phyloP scores from a whole-genome alignment of 2,329 filamentous ascomycete genomes.

The Fonsecaea pedrosoi region DNA sequence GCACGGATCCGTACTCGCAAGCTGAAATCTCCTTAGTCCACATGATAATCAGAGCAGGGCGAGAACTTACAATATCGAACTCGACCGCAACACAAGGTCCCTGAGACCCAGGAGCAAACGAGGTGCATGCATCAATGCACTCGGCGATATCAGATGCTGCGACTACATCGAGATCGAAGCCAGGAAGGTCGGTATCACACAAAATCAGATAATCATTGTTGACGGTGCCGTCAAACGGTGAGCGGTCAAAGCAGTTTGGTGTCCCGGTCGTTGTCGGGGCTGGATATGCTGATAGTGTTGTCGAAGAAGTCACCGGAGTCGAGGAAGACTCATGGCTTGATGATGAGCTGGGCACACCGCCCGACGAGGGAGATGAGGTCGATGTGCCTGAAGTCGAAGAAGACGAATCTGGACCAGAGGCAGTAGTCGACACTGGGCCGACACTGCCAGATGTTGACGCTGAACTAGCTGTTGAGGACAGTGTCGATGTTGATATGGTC shows the following conservation, averaged over 20 bases:
- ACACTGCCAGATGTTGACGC: neutral
- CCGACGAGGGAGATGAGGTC: neutral
- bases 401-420: neutral
- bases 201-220: slow-evolving; percentile 33
- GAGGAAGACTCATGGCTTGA: neutral
- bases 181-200: slow-evolving; percentile 32
- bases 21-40: slow-evolving; percentile 14
- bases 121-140: slow-evolving; percentile 31
- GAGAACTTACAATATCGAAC: slow-evolving; percentile 32
- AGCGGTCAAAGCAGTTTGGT: slow-evolving; percentile 34
- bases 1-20: slow-evolving; percentile 26
- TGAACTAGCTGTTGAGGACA: neutral
- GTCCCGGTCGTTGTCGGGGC: slow-evolving; percentile 31
- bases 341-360: neutral
- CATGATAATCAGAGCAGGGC: neutral
- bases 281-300: slow-evolving; percentile 15
- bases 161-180: slow-evolving; percentile 26
- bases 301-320: slow-evolving; percentile 2
- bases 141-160: slow-evolving; percentile 30
- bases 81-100: slow-evolving; percentile 31
- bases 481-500: slow-evolving; percentile 6
- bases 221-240: slow-evolving; percentile 32
- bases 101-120: slow-evolving; percentile 25
- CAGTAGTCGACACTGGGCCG: neutral
- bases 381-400: slow-evolving; percentile 1